phyloP scores from a whole-genome alignment of 2,329 filamentous ascomycete genomes.

The Pyrenochaeta sp. region DNA sequence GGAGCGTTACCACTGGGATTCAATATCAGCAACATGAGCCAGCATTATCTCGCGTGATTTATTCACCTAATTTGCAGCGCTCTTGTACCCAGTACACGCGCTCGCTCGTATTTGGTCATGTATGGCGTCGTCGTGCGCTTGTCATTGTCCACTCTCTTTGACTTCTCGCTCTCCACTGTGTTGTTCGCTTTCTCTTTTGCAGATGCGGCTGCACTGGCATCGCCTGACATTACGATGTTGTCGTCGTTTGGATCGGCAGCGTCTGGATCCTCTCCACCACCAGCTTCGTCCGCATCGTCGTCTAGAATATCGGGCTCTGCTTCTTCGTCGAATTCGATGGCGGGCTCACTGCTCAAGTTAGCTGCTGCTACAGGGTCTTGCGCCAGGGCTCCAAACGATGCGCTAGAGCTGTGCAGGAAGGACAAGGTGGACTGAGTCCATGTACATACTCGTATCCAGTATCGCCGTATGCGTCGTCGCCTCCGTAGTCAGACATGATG shows the following conservation, averaged over 20 bases:
- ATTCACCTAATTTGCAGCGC: slow-evolving; percentile 87
- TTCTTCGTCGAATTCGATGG: slow-evolving; percentile 64
- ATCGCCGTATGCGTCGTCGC: slow-evolving; percentile 49
- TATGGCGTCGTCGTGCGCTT: slow-evolving; percentile 93
- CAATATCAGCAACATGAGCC: background rate
- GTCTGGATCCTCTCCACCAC: slow-evolving; percentile 46
- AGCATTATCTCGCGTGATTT: background rate
- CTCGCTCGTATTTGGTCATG: slow-evolving; percentile 99
- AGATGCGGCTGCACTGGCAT: slow-evolving; percentile 59
- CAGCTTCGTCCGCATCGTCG: slow-evolving; percentile 64
- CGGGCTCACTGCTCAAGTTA: slow-evolving; percentile 49
- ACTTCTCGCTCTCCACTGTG: slow-evolving; percentile 65
- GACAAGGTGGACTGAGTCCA: slow-evolving; percentile 11
- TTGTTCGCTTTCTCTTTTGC: slow-evolving; percentile 58
- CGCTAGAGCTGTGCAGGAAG: slow-evolving; percentile 15
- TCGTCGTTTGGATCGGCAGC: slow-evolving; percentile 42
- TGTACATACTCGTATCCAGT: slow-evolving; percentile 42
- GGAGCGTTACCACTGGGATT: slow-evolving; percentile 88
- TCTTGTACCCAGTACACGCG: slow-evolving; percentile 89
- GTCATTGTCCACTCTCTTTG: slow-evolving; percentile 91
- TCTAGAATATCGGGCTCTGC: slow-evolving; percentile 71
- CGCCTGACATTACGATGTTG: slow-evolving; percentile 59
- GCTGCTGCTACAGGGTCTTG: slow-evolving; percentile 7
- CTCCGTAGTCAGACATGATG: slow-evolving; percentile 58
- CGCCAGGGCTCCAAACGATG: slow-evolving; percentile 4